Percentiles rank a stretch among this genome's conserved stretches.
phyloP scores from a whole-genome alignment of 106 monocot genomes.

The Alisma plantagoaquatica region DNA sequence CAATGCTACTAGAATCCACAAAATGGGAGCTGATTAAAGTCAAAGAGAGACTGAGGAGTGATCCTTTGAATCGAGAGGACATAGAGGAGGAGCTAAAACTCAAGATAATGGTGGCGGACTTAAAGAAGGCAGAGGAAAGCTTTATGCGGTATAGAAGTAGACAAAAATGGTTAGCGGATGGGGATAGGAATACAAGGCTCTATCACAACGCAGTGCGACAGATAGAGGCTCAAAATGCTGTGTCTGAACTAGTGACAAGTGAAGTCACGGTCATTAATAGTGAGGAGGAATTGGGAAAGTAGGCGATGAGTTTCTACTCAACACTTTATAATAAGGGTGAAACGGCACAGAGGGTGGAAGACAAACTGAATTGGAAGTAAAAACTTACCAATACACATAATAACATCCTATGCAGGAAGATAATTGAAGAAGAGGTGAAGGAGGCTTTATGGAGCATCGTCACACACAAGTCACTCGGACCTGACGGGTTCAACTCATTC shows the following conservation, averaged over 20 bases:
- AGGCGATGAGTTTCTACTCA: too few relatives aligned
- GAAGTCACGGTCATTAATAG: too few relatives aligned
- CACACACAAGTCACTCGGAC: neutral
- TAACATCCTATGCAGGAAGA: neutral
- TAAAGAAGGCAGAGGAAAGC: neutral
- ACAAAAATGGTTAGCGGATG: neutral
- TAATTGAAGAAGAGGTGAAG: neutral
- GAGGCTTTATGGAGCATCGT: neutral
- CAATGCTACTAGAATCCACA: neutral
- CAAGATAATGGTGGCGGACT: neutral
- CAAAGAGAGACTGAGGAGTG: neutral
- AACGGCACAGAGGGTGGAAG: too few relatives aligned
- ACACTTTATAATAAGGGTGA: too few relatives aligned
- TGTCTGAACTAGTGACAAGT: too few relatives aligned
- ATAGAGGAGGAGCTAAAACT: neutral
- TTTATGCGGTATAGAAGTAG: neutral
- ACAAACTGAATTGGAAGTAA: too few relatives aligned
- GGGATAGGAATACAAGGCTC: too few relatives aligned
- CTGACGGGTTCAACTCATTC: neutral
- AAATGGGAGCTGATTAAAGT: neutral
- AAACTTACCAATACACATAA: too few relatives aligned
- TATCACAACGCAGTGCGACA: too few relatives aligned
- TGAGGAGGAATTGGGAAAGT: too few relatives aligned
- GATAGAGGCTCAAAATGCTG: too few relatives aligned
- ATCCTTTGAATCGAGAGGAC: neutral